These are phyloP conservation scores for Paecilomyces variotii DNA, from an alignment of 2,329 filamentous ascomycete genomes.

Conservation along the genomic window DNA sequence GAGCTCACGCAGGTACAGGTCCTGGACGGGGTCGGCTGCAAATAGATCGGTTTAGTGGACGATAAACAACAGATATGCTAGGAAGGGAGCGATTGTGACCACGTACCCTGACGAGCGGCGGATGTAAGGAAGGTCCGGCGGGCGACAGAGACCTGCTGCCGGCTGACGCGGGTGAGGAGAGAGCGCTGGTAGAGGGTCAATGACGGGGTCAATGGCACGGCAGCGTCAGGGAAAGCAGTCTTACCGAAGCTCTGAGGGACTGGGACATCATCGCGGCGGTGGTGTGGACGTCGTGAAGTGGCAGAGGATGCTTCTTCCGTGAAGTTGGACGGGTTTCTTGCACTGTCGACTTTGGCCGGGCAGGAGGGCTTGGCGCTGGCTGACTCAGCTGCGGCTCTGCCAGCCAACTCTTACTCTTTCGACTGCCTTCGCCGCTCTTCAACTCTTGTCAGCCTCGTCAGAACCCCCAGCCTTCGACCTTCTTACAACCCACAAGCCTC, in stretches of 20 bases:
- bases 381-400: slow-evolving; percentile 21
- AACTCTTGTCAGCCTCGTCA: slow-evolving; percentile 7
- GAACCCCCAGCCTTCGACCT: slow-evolving; percentile 11
- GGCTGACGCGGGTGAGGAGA: slow-evolving; percentile 52
- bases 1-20: slow-evolving; percentile 93
- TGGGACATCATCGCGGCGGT: slow-evolving; percentile 49
- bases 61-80: not conserved
- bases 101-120: slow-evolving; percentile 54
- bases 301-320: slow-evolving; percentile 12
- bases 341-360: slow-evolving; percentile 14
- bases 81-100: slow-evolving; percentile 13
- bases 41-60: slow-evolving; percentile 24
- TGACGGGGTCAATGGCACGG: slow-evolving; percentile 1
- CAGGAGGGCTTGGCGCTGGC: slow-evolving; percentile 17
- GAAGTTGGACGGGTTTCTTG: slow-evolving; percentile 11
- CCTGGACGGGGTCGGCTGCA: slow-evolving; percentile 91
- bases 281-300: not conserved
- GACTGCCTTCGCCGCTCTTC: slow-evolving; percentile 10
- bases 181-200: slow-evolving; percentile 45
- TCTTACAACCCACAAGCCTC: slow-evolving; percentile 14
- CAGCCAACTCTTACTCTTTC: slow-evolving; percentile 2
- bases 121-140: slow-evolving; percentile 58
- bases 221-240: slow-evolving; percentile 14
- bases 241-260: slow-evolving; percentile 54
- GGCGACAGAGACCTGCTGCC: slow-evolving; percentile 48